Evolutionary conservation across 768 basidiomycete species (phyloP).

Genomic region (Ramaria sp.): DNA sequence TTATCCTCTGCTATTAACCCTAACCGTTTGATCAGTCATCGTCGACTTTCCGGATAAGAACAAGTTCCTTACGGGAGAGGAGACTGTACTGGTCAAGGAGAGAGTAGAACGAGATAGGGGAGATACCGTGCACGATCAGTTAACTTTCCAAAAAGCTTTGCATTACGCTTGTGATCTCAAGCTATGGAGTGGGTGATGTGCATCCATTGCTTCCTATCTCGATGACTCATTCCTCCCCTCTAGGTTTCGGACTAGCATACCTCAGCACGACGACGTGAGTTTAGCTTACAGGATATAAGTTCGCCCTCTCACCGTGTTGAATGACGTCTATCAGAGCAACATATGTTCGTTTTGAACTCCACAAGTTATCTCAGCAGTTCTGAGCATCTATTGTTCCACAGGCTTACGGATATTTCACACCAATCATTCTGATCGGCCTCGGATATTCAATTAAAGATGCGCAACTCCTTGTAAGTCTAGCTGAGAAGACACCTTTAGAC

Average conservation of each 20-base stretch:
- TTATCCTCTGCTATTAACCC: background rate
- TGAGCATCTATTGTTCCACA: background rate
- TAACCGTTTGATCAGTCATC: conserved; percentile 12
- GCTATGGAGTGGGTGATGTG: conserved; percentile 14
- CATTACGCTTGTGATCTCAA: conserved; percentile 16
- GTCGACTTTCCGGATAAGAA: conserved; percentile 22
- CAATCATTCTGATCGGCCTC: conserved; percentile 7
- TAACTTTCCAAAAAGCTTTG: conserved; percentile 14
- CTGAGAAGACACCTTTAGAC: background rate
- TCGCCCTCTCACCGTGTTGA: background rate
- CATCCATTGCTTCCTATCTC: background rate
- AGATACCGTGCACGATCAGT: conserved; percentile 16
- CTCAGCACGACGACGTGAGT: conserved; percentile 6
- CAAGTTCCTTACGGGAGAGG: conserved; percentile 17
- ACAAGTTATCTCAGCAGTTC: background rate
- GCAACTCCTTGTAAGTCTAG: background rate
- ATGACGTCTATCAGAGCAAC: background rate
- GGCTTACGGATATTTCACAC: conserved; percentile 9
- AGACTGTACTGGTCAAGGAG: conserved; percentile 15
- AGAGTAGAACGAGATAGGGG: conserved; percentile 19
- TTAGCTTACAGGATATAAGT: no score
- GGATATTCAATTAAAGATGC: conserved; percentile 7
- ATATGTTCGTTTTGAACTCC: background rate
- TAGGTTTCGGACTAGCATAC: conserved; percentile 6
- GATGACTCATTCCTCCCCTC: background rate